Conservation (phyloP, 2,329 filamentous ascomycete genomes). For the Celoporthe dispersa region DNA sequence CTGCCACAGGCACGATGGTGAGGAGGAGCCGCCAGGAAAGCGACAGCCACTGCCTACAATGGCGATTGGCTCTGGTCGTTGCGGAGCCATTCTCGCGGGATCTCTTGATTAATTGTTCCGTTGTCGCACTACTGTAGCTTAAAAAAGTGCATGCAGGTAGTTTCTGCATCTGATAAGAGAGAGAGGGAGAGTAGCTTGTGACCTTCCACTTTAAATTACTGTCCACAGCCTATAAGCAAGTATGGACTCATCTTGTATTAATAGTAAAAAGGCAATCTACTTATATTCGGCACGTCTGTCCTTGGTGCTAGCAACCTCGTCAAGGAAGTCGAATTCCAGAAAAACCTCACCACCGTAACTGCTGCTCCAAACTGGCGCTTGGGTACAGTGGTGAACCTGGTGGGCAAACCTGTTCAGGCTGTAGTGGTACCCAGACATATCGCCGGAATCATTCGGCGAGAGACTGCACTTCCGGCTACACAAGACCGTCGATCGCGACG, state of each 20-base stretch:
- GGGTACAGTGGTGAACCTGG: not conserved
- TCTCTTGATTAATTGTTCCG: not conserved
- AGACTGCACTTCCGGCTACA: not conserved
- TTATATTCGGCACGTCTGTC: not conserved
- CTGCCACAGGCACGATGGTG: not conserved
- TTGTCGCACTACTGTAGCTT: not conserved
- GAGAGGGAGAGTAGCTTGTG: not conserved
- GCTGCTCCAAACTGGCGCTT: not conserved
- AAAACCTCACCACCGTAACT: not conserved
- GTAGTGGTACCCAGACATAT: not conserved
- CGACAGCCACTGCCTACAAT: conserved; percentile 1
- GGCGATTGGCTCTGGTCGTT: not conserved
- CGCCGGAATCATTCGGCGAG: not conserved
- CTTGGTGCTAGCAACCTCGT: not conserved
- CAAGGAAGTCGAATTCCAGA: not conserved
- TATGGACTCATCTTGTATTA: not conserved
- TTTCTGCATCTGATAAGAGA: not conserved
- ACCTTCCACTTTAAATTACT: not conserved
- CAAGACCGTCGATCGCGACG: not conserved
- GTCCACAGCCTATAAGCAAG: no score
- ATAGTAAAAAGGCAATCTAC: not conserved
- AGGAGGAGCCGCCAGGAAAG: not conserved
- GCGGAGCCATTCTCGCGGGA: not conserved
- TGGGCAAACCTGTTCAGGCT: not conserved
- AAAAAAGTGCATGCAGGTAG: not conserved